A percentile compares a stretch with the other conserved stretches of the same genome.
These are phyloP conservation scores for Ogataea chonburiensis DNA, from an alignment of 805 yeast genomes.

Conservation along the genomic window DNA sequence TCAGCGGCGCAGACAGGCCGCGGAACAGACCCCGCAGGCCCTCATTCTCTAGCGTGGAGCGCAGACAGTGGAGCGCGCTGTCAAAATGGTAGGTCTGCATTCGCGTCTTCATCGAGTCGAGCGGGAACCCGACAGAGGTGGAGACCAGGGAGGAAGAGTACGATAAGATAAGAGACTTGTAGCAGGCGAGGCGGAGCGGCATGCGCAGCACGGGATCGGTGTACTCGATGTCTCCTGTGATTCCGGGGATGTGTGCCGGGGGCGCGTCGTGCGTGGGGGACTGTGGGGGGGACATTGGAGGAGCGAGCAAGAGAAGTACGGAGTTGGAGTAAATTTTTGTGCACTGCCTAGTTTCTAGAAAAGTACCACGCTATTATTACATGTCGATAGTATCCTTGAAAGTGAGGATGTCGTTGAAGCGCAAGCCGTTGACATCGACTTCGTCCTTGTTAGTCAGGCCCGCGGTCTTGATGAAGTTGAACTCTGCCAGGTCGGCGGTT, in stretches of 20 bases:
- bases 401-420: slow-evolving; percentile 60
- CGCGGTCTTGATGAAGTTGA: slow-evolving; percentile 5
- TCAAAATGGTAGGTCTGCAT: slow-evolving; percentile 75
- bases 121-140: slow-evolving; percentile 75
- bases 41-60: slow-evolving; percentile 53
- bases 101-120: slow-evolving; percentile 84
- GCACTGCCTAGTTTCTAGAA: slow-evolving; percentile 1
- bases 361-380: slow-evolving; percentile 16
- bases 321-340: too few relatives aligned
- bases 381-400: slow-evolving; percentile 58
- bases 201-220: slow-evolving; percentile 46
- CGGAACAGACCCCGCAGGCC: slow-evolving; percentile 72
- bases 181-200: slow-evolving; percentile 50
- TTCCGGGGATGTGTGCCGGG: slow-evolving; percentile 46
- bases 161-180: slow-evolving; percentile 58
- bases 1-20: slow-evolving; percentile 72
- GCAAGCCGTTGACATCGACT: slow-evolving; percentile 58
- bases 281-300: too few relatives aligned
- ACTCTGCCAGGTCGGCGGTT: slow-evolving; percentile 7
- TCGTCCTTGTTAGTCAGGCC: slow-evolving; percentile 32
- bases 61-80: slow-evolving; percentile 56
- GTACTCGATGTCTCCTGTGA: slow-evolving; percentile 53
- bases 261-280: too few relatives aligned
- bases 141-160: slow-evolving; percentile 62
- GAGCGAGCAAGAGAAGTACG: too few relatives aligned